Evolutionary conservation across 352 stramenopile genomes (phyloP), one percentile per base, ranked within the genome.

Genomic region (Phytophthora fragariae): DNA sequence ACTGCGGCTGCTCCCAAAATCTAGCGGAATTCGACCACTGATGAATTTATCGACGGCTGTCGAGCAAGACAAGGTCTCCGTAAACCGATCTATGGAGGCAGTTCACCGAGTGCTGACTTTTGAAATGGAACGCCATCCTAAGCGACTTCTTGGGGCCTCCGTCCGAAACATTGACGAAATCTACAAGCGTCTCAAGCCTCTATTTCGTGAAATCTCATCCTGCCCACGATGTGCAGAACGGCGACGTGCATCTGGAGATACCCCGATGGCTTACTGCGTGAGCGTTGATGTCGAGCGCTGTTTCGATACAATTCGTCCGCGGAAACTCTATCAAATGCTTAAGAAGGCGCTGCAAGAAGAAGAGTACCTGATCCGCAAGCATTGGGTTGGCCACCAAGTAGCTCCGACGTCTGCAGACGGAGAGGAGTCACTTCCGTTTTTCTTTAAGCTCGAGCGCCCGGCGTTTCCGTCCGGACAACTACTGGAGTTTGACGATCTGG

Each of bases 221-320:
- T 90, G 82, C 55, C 14, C 69, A 33, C 64, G 59, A 24, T 90
- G 80, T 58, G 29, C n/a, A 49, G 73, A 78, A 4, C 69, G 62
- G 7, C 70, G 29, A 8, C 41, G 61, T 52, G 21, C 49, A 14
- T 67, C 29, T 17, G 46, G 21, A 41, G 17, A 62, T 27, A 17
- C 35, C 3, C 72, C 72, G 46, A 66, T 68, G 37, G 44, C 88
- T 21, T 93, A 92, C 50, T 89, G 82, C 49, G 85, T 92, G 6
- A 81, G 80, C 7, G 83, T 95, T 8, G 89, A 95, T 33, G 84
- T 94, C n/a, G 87, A 93, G 50, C 78, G 86, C 2, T 95, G 89
- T 44, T 95, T 95, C 58, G 89, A 95, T 73, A 94, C 84, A 1
- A 94, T 95, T 57, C 83, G 81, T 6, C 82, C 84, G 5, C 73